These are phyloP conservation scores for Yamadazyma paraphyllophila DNA, from an alignment of 805 yeast genomes.

Conservation along the genomic window DNA sequence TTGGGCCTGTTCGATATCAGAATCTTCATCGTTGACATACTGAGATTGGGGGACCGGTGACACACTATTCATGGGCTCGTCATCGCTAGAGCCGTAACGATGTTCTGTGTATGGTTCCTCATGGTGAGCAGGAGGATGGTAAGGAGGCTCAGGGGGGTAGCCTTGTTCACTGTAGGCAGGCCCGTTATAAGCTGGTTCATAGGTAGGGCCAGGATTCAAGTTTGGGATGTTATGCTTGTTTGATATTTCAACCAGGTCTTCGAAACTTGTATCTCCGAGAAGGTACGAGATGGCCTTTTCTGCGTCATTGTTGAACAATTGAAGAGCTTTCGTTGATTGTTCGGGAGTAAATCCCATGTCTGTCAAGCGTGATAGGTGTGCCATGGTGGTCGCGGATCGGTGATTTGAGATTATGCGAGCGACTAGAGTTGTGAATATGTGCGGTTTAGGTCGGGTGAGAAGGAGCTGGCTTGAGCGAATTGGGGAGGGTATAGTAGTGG, in stretches of 20 bases:
- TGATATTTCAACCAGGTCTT: slow-evolving; percentile 22
- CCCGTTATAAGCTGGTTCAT: neutral
- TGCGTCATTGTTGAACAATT: slow-evolving; percentile 21
- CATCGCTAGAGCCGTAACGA: neutral
- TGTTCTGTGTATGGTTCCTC: neutral
- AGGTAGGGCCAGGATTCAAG: neutral
- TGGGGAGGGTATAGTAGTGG: no score
- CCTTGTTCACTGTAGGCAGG: neutral
- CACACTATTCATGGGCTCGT: neutral
- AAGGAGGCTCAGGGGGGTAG: neutral
- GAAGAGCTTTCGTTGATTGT: slow-evolving; percentile 38
- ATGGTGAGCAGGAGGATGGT: neutral
- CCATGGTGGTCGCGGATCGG: neutral
- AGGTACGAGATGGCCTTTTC: slow-evolving; percentile 32
- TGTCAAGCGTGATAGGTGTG: slow-evolving; percentile 2
- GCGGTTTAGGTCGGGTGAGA: neutral
- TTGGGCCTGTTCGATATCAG: neutral
- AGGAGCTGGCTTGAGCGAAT: neutral
- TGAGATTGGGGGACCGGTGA: neutral
- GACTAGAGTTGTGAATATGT: neutral
- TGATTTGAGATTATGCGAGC: neutral
- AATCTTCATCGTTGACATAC: neutral
- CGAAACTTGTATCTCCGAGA: slow-evolving; percentile 32
- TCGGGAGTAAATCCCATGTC: slow-evolving; percentile 43
- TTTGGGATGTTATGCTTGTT: slow-evolving; percentile 14